Conservation (phyloP, 2,329 filamentous ascomycete genomes). For the Trichothecium roseum region DNA sequence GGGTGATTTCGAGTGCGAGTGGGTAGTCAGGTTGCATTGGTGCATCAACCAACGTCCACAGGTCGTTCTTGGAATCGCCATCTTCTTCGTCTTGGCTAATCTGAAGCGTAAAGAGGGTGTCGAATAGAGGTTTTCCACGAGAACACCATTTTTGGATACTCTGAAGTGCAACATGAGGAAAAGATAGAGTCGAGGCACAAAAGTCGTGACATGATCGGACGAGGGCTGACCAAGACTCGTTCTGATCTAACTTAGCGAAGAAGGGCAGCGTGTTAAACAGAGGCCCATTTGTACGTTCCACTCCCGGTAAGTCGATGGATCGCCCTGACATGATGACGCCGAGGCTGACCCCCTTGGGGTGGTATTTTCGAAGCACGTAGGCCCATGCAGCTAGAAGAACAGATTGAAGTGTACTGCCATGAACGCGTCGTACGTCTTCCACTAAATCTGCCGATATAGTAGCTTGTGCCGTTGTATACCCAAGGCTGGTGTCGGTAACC, state of each 20-base stretch:
- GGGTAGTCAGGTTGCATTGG: conserved; percentile 55
- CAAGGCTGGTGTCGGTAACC: conserved; percentile 1
- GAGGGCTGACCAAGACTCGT: conserved; percentile 48
- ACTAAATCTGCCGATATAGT: conserved; percentile 31
- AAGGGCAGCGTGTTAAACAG: conserved; percentile 87
- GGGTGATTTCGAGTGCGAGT: conserved; percentile 63
- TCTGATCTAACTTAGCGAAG: conserved; percentile 31
- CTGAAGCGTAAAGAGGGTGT: conserved; percentile 77
- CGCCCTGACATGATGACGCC: conserved; percentile 75
- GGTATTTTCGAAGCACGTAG: conserved; percentile 44
- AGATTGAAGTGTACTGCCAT: conserved; percentile 70
- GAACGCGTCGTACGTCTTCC: conserved; percentile 39
- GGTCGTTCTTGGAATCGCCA: too few species aligned
- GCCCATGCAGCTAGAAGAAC: conserved; percentile 69
- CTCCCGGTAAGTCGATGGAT: conserved; percentile 53
- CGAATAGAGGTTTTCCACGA: conserved; percentile 54
- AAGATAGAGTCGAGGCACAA: conserved; percentile 56
- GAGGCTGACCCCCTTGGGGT: conserved; percentile 26
- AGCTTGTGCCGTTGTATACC: conserved; percentile 7
- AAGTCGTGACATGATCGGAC: conserved; percentile 59
- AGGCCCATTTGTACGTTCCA: conserved; percentile 64
- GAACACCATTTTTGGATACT: conserved; percentile 73
- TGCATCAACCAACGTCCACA: conserved; percentile 44
- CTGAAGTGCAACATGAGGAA: conserved; percentile 63
- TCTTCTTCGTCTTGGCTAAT: conserved; percentile 20